Evolutionary conservation across 768 basidiomycete genomes (phyloP).

Genomic region (Leccinum subtestaceum): DNA sequence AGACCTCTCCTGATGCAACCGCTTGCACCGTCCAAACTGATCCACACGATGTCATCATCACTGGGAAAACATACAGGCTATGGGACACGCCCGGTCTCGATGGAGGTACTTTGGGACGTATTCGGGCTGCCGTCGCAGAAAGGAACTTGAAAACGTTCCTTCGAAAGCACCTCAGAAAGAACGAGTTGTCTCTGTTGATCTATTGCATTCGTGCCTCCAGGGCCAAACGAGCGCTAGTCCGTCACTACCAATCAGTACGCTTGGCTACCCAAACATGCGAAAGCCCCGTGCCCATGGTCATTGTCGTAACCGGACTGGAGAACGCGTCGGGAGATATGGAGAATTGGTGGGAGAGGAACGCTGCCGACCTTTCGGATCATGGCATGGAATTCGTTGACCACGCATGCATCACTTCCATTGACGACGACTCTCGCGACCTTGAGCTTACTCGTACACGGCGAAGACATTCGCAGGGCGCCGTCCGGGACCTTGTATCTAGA

Average conservation of each 20-base stretch:
- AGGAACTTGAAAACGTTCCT: conserved; percentile 33
- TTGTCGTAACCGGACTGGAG: conserved; percentile 42
- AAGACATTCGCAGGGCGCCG: conserved; percentile 19
- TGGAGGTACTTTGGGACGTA: conserved; percentile 28
- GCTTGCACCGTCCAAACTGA: conserved; percentile 36
- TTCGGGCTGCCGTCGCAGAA: conserved; percentile 23
- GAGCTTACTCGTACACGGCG: conserved; percentile 17
- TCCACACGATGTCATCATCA: conserved; percentile 25
- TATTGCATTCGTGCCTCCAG: conserved; percentile 41
- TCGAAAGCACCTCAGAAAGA: conserved; percentile 29
- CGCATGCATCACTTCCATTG: conserved; percentile 33
- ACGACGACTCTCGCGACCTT: conserved; percentile 20
- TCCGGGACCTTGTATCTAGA: conserved; percentile 25
- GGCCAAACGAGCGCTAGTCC: conserved; percentile 36
- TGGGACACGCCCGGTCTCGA: conserved; percentile 38
- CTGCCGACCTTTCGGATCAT: conserved; percentile 12
- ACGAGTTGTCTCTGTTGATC: conserved; percentile 39
- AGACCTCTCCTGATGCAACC: conserved; percentile 30
- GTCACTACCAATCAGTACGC: conserved; percentile 38
- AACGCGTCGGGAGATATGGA: conserved; percentile 33
- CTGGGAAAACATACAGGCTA: conserved; percentile 20
- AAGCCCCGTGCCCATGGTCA: conserved; percentile 32
- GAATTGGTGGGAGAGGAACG: conserved; percentile 34
- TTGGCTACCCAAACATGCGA: conserved; percentile 29
- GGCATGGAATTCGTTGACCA: conserved; percentile 31